Evolutionary conservation across 352 stramenopile species (phyloP), one percentile per base, ranked within the genome.

Genomic region (Globisporangium alternatum): DNA sequence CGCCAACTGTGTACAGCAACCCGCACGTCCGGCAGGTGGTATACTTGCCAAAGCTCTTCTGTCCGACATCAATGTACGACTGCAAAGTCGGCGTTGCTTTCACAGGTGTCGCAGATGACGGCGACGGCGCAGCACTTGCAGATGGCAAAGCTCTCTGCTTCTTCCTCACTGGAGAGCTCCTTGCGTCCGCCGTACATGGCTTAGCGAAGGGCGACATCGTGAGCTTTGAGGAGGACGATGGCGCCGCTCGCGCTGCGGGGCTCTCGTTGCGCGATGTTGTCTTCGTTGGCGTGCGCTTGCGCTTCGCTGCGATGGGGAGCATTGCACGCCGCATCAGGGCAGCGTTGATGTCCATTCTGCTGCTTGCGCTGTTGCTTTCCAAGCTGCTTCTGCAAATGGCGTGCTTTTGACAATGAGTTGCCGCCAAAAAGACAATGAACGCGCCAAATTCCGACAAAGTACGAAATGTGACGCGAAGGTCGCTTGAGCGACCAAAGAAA

Each of bases 11-110:
- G 64, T 92, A 95, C n/a, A 95, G 53, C 39, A 95, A 47, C 4
- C 77, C 82, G 49, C 86, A 95, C 17, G 51, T 79, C 15, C 58
- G 43, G 60, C 86, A 95, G 15, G 72, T 90, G 53, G 76, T 77
- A 47, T 80, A 73, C 33, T 80, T 70, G 10, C 84, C 84, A 64
- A 95, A 89, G 48, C 76, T 77, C 43, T 82, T 84, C 64, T 95
- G 86, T 0, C 86, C 86, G 6, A 93, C 54, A 59, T 95, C 86
- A 54, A 95, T 79, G 44, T 91, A 95, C 55, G 78, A 68, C 62
- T 94, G 86, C 4, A 66, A 76, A 5, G 48, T 69, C 25, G 69
- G 66, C 8, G 30, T 52, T 2, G 39, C n/a, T 58, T 71, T 68
- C 21, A 53, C 55, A 0, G 65, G 64, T 12, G 69, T 65, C 7